These are phyloP conservation scores for Xylaria digitata DNA, from an alignment of 2,329 filamentous ascomycete species.

Conservation along the genomic window DNA sequence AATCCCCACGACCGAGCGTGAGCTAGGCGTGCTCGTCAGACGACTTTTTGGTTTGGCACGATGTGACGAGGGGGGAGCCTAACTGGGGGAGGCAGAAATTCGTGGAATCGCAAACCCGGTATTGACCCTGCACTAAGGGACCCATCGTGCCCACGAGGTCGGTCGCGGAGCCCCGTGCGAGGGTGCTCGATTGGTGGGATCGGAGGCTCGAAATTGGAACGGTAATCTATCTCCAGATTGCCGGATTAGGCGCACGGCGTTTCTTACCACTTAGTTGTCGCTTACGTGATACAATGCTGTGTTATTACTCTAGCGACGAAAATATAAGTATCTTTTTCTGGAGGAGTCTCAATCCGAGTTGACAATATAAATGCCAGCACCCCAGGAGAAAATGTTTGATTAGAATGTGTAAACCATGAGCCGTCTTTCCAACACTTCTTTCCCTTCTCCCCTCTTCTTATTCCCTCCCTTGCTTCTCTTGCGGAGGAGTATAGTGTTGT, in stretches of 20 bases:
- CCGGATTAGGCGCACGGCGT: constrained; percentile 38
- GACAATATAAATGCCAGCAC: not conserved
- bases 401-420: too few species aligned
- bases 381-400: not conserved
- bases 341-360: not conserved
- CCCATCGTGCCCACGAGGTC: constrained; percentile 28
- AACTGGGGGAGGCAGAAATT: not conserved
- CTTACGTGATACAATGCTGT: not conserved
- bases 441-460: too few species aligned
- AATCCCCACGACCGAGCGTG: not conserved
- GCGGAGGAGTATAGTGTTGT: too few species aligned
- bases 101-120: constrained; percentile 24
- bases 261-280: constrained; percentile 6
- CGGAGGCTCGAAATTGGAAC: constrained; percentile 34
- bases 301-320: not conserved
- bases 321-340: not conserved
- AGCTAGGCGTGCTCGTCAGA: constrained; percentile 3
- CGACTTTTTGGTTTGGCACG: constrained; percentile 13
- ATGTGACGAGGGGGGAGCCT: constrained; percentile 24
- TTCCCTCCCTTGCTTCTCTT: too few species aligned
- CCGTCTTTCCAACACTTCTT: too few species aligned
- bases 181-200: constrained; percentile 39
- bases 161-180: constrained; percentile 15
- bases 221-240: constrained; percentile 44
- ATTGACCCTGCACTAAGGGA: constrained; percentile 21